A percentile compares a stretch with the other conserved stretches of the same genome.
Conservation (phyloP, 306 rosid genomes). For the Trichosanthes cucumerina region DNA sequence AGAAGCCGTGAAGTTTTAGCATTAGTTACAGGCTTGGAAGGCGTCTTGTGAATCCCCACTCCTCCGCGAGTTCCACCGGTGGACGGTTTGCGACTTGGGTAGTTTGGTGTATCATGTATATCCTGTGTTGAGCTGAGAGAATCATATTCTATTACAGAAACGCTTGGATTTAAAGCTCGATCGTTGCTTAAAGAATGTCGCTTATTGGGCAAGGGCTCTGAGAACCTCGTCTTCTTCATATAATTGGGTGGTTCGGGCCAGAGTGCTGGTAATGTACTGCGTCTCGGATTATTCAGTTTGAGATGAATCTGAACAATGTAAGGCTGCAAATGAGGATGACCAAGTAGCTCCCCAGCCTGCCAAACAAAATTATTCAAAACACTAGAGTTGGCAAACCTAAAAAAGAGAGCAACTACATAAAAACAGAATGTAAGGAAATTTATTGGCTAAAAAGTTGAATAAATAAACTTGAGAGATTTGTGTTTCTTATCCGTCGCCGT, state of each 20-base stretch:
- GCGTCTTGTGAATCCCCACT: constrained; percentile 33
- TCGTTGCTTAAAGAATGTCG: constrained; percentile 51
- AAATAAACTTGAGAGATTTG: neutral
- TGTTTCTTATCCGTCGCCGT: neutral
- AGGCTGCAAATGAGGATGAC: constrained; percentile 73
- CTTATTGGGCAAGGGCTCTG: constrained; percentile 41
- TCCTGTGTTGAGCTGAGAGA: constrained; percentile 57
- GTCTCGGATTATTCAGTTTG: constrained; percentile 71
- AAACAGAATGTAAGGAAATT: neutral
- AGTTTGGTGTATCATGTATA: constrained; percentile 47
- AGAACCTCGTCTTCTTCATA: constrained; percentile 68
- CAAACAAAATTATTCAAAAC: constrained; percentile 25
- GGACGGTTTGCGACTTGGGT: constrained; percentile 34
- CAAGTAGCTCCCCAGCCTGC: constrained; percentile 89
- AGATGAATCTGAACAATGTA: constrained; percentile 68
- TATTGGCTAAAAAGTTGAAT: neutral
- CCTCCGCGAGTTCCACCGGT: constrained; percentile 28
- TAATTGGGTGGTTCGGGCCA: constrained; percentile 48
- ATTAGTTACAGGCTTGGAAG: constrained; percentile 37
- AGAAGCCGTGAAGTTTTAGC: constrained; percentile 32
- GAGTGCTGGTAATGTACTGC: constrained; percentile 36
- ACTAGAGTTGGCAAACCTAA: constrained; percentile 11
- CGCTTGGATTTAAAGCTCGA: constrained; percentile 66
- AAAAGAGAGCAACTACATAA: neutral
- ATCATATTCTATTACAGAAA: constrained; percentile 75